These are phyloP conservation scores for Crithidia brevicula DNA, from an alignment of 208 protist species.

Conservation along the genomic window DNA sequence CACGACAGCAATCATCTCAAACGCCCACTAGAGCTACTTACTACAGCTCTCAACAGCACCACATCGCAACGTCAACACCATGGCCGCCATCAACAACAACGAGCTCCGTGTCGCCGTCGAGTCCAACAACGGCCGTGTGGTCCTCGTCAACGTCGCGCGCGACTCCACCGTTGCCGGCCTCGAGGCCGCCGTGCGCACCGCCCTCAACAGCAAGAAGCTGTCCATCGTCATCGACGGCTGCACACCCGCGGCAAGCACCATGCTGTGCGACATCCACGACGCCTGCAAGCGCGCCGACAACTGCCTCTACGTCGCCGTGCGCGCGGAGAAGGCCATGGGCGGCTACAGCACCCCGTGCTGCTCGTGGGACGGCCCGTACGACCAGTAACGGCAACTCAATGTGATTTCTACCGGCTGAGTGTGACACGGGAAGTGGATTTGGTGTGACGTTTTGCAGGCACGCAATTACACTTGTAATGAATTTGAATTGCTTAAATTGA, in stretches of 20 bases:
- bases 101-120: slow-evolving; percentile 17
- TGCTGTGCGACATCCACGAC: slow-evolving; percentile 20
- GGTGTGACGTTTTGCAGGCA: no score
- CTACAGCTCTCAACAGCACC: background rate
- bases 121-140: slow-evolving; percentile 10
- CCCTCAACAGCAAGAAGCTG: slow-evolving; percentile 16
- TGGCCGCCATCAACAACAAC: slow-evolving; percentile 15
- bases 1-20: background rate
- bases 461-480: no score
- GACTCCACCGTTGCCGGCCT: slow-evolving; percentile 29
- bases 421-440: no score
- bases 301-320: slow-evolving; percentile 25
- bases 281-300: slow-evolving; percentile 22
- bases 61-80: background rate
- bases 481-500: no score
- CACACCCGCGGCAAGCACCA: slow-evolving; percentile 18
- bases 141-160: slow-evolving; percentile 24
- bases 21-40: background rate
- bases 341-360: background rate
- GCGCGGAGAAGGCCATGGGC: slow-evolving; percentile 12
- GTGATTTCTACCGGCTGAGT: no score
- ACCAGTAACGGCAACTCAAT: background rate
- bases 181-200: slow-evolving; percentile 7
- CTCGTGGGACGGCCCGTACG: background rate
- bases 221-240: slow-evolving; percentile 31